Evolutionary conservation across 257 asterid species (phyloP).

Genomic region (Nicotiana knightiana): DNA sequence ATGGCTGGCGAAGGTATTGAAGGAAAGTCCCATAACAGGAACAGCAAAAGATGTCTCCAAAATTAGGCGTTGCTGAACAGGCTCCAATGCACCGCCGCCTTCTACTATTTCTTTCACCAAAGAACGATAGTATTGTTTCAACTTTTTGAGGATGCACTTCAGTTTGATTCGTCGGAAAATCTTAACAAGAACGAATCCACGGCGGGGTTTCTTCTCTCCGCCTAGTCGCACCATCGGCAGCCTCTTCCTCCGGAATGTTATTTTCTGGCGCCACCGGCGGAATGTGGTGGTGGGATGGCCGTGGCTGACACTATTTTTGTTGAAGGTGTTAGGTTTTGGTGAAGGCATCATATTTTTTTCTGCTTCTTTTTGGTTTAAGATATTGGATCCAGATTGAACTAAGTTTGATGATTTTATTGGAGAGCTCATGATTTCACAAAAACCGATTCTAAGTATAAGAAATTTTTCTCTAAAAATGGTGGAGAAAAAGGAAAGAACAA

Average conservation of each 20-base stretch:
- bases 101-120: conserved; percentile 35
- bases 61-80: conserved; percentile 48
- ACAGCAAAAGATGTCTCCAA: conserved; percentile 59
- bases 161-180: conserved; percentile 39
- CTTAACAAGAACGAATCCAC: conserved; percentile 33
- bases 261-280: conserved; percentile 36
- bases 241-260: conserved; percentile 24
- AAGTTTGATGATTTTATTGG: background rate
- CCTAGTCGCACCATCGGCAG: conserved; percentile 58
- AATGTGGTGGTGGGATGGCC: background rate
- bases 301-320: background rate
- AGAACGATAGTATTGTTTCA: conserved; percentile 34
- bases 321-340: conserved; percentile 18
- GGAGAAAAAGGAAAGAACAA: background rate
- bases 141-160: conserved; percentile 33
- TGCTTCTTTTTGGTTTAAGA: too few species aligned
- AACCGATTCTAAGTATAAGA: background rate
- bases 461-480: too few species aligned
- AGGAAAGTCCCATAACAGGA: conserved; percentile 49
- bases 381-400: too few species aligned
- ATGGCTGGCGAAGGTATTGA: conserved; percentile 18
- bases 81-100: conserved; percentile 32
- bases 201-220: conserved; percentile 32
- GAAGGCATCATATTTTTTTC: background rate
- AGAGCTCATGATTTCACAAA: background rate